Evolutionary conservation across 2,329 filamentous ascomycete genomes (phyloP).

Genomic region (Podosphaera fusca): DNA sequence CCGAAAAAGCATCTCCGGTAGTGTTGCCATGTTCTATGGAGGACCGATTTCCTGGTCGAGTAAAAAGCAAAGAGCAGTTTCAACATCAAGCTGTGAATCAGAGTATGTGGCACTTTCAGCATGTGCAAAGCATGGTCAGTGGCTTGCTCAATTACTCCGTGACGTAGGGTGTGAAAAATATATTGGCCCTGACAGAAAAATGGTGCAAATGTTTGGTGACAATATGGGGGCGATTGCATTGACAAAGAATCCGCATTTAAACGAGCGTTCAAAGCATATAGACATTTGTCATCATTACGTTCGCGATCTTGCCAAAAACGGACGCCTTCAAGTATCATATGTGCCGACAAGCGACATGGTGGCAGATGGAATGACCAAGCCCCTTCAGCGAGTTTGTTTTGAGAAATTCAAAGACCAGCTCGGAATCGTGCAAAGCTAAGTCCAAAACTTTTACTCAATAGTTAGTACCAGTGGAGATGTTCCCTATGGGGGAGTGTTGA

Average conservation of each 20-base stretch:
- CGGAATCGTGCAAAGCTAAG: too few relatives aligned
- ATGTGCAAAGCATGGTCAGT: not conserved
- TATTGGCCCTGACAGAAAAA: too few relatives aligned
- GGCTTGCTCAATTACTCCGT: not conserved
- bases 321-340: not conserved
- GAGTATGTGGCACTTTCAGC: not conserved
- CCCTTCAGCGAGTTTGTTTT: too few relatives aligned
- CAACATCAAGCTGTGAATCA: not conserved
- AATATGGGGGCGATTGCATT: not conserved
- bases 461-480: not conserved
- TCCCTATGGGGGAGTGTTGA: too few relatives aligned
- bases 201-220: not conserved
- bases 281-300: not conserved
- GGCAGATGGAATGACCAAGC: too few relatives aligned
- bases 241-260: not conserved
- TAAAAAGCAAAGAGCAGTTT: slow-evolving; percentile 1
- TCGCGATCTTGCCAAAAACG: not conserved
- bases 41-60: slow-evolving; percentile 1
- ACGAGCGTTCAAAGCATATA: not conserved
- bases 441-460: too few relatives aligned
- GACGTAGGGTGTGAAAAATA: too few relatives aligned
- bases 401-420: too few relatives aligned
- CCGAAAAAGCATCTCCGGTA: not conserved
- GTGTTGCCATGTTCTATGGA: not conserved
- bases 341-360: too few relatives aligned